Base-by-base conservation (phyloP, 441 rosid genomes). In the Pelargonium cotyledonis region DNA sequence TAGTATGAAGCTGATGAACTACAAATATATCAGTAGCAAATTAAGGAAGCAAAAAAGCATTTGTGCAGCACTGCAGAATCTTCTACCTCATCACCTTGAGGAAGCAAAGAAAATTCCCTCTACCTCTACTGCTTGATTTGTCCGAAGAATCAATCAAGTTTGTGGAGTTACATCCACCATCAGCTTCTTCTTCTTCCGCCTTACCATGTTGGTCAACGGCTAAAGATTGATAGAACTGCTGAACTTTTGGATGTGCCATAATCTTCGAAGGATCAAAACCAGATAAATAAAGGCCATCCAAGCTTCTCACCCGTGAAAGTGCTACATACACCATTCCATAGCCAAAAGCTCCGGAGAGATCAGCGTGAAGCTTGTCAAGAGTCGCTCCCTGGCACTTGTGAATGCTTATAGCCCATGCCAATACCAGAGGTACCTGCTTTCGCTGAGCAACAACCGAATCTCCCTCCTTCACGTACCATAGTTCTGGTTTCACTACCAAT, bases 301-400 rank as follows among this genome's bases (percentile, higher is more conserved):
- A 67, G 31, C 31, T 68, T 73, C 23, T 69, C 47, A 69, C 79
- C 8, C 80, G 69, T 26, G 85, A 82, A 31, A 80, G 73, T 21
- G 78, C 73, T 1, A 77, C 85, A 18, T 79, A 77, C 11, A 72
- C 80, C 81, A 79, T 79, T 63, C 85, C 82, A 16, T 44, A 75
- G 46, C 79, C 79, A 26, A 82, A 82, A 26, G 79, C 73, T 49
- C 72, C 63, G 2, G 72, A 69, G 5, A 82, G 74, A 76, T 82
- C 79, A 0, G 79, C 70, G 47, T 77, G 79, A 43, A 73, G 72
- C 8, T 49, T 29, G 65, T 73, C 79, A 15, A 77, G 78, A 7
- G 77, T 73, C 85, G 77, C 69, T 9, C 83, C 81, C 64, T 82
- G 85, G 67, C 81, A 75, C 73, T 80, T 80, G 73, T 82, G 85